Percentiles rank a stretch among this genome's conserved stretches.
Conservation (phyloP, 108 stramenopile species). For the Mediolabrus comicus region DNA sequence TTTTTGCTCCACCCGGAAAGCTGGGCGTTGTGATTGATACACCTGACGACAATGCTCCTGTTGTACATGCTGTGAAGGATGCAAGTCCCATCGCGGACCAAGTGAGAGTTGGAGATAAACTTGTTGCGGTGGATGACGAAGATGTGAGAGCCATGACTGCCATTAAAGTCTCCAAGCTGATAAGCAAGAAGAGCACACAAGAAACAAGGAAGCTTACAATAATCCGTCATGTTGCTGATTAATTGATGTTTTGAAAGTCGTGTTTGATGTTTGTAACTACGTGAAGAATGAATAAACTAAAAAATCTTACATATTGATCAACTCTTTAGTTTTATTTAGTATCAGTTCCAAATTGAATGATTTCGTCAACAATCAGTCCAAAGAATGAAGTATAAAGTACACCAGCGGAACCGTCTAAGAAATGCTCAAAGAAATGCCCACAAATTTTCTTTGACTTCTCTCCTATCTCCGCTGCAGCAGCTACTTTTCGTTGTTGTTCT, state of each 20-base stretch:
- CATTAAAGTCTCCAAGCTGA: conserved; percentile 85
- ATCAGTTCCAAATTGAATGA: conserved; percentile 3
- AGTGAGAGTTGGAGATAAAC: conserved; percentile 84
- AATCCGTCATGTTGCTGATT: conserved; percentile 35
- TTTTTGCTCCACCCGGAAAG: conserved; percentile 86
- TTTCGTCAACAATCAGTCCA: conserved; percentile 37
- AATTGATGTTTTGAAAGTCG: not conserved
- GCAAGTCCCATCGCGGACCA: conserved; percentile 74
- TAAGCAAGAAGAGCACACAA: conserved; percentile 79
- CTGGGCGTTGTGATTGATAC: conserved; percentile 91
- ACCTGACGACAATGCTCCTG: conserved; percentile 82
- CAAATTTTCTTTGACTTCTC: not conserved
- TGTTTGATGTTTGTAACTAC: not conserved
- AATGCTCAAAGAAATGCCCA: conserved; percentile 37
- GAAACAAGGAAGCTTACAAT: conserved; percentile 79
- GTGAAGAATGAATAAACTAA: not conserved
- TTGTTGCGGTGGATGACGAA: conserved; percentile 86
- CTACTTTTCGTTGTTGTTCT: not conserved
- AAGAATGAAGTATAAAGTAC: conserved; percentile 45
- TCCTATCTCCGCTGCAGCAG: not conserved
- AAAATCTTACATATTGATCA: not conserved
- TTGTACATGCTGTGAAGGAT: conserved; percentile 88
- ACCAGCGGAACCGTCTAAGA: conserved; percentile 41
- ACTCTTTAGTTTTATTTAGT: not conserved
- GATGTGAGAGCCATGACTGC: conserved; percentile 90